phyloP scores from a whole-genome alignment of 129 eudicot species.

The Erigeron canadensis region DNA sequence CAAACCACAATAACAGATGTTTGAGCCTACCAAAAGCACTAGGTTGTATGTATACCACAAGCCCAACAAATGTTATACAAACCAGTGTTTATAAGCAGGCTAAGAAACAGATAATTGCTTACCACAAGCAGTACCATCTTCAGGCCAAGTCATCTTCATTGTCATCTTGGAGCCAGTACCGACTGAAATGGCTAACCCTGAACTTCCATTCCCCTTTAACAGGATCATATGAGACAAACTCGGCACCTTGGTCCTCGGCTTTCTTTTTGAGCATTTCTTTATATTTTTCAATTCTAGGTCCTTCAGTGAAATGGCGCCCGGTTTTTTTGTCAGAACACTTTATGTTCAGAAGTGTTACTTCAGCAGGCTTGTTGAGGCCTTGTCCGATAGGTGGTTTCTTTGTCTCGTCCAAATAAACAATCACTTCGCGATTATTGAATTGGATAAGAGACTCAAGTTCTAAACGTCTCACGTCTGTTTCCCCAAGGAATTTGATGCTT shows the following conservation, averaged over 20 bases:
- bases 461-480: conserved; percentile 81
- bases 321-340: conserved; percentile 83
- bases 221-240: conserved; percentile 84
- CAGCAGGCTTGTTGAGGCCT: conserved; percentile 94
- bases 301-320: conserved; percentile 64
- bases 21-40: neutral
- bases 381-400: conserved; percentile 96
- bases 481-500: conserved; percentile 83
- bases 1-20: neutral
- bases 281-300: conserved; percentile 79
- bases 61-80: neutral
- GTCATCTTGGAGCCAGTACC: conserved; percentile 53
- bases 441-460: conserved; percentile 85
- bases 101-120: no score
- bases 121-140: no score
- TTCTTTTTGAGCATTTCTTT: conserved; percentile 79
- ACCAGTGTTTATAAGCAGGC: neutral
- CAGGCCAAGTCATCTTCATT: conserved; percentile 22
- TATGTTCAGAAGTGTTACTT: conserved; percentile 88
- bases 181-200: conserved; percentile 82
- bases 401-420: conserved; percentile 90
- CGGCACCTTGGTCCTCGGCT: conserved; percentile 96
- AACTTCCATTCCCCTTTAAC: conserved; percentile 94
- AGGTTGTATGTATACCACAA: neutral
- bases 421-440: conserved; percentile 87